Conservation (phyloP, 2,329 filamentous ascomycete species). For the Cordyceps cicadae region DNA sequence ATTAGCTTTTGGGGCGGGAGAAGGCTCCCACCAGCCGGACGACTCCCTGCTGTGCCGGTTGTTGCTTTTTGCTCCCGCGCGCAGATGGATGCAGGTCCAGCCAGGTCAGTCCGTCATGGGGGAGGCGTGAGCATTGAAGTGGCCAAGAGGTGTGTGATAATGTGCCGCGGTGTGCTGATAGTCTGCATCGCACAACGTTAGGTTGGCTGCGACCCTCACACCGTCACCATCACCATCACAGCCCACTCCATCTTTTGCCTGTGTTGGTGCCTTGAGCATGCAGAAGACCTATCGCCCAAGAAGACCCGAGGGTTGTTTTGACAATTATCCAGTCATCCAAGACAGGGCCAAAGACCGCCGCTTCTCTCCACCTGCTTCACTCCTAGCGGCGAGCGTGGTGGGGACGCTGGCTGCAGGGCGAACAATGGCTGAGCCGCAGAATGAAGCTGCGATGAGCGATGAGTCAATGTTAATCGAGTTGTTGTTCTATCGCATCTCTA, state of each 20-base stretch:
- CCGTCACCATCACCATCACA: background rate
- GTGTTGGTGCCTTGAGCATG: background rate
- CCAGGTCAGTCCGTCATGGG: background rate
- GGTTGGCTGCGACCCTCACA: background rate
- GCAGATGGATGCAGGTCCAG: background rate
- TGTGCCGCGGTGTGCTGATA: background rate
- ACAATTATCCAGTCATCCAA: slow-evolving; percentile 1
- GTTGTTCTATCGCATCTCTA: background rate
- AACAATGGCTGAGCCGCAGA: slow-evolving; percentile 7
- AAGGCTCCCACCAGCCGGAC: background rate
- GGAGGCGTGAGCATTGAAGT: background rate
- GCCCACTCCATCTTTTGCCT: background rate
- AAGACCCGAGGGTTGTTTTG: background rate
- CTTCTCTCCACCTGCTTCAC: background rate
- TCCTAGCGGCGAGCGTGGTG: background rate
- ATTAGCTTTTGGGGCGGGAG: background rate
- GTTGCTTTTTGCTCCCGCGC: slow-evolving; percentile 6
- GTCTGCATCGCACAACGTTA: background rate
- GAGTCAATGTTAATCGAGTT: background rate
- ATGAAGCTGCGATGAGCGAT: background rate
- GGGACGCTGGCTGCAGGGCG: slow-evolving; percentile 7
- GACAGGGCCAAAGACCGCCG: background rate
- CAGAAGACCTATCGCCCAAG: background rate
- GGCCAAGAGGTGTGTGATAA: background rate
- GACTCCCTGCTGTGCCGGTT: slow-evolving; percentile 2